phyloP scores from a whole-genome alignment of 345 rosid species.

The Salix suchowensis region DNA sequence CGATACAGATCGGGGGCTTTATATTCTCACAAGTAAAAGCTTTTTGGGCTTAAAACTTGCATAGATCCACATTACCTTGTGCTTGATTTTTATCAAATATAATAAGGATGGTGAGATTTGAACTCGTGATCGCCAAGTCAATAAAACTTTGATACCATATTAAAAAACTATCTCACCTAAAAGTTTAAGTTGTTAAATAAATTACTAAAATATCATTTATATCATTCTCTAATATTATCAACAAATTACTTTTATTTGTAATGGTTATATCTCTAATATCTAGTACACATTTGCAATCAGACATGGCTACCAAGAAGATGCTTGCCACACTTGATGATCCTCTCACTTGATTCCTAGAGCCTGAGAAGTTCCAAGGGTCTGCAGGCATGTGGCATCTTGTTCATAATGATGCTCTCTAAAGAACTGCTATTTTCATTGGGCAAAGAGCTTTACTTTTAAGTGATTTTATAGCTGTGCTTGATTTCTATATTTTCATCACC shows the following conservation, averaged over 20 bases:
- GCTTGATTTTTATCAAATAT: no score
- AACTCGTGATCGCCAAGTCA: no score
- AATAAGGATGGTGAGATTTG: no score
- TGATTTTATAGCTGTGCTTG: neutral
- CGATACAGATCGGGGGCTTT: no score
- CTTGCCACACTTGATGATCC: slow-evolving; percentile 89
- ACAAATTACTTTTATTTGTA: neutral
- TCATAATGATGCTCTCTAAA: slow-evolving; percentile 4
- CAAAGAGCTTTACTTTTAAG: neutral
- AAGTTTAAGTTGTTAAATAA: no score
- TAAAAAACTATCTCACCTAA: no score
- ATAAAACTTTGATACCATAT: rapidly evolving
- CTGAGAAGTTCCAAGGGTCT: slow-evolving; percentile 81
- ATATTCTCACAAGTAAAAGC: rapidly evolving
- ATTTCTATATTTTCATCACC: neutral
- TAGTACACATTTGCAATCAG: slow-evolving; percentile 39
- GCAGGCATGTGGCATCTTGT: slow-evolving; percentile 54
- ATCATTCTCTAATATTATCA: neutral
- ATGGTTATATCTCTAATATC: slow-evolving; percentile 2
- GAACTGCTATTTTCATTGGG: neutral
- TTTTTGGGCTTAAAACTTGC: no score
- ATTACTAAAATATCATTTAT: rapidly evolving
- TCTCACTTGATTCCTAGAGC: slow-evolving; percentile 89
- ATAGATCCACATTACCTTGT: no score
- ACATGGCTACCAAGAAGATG: slow-evolving; percentile 84